phyloP scores from a whole-genome alignment of 1,284 basidiomycete species.

The Mycena citricolor region DNA sequence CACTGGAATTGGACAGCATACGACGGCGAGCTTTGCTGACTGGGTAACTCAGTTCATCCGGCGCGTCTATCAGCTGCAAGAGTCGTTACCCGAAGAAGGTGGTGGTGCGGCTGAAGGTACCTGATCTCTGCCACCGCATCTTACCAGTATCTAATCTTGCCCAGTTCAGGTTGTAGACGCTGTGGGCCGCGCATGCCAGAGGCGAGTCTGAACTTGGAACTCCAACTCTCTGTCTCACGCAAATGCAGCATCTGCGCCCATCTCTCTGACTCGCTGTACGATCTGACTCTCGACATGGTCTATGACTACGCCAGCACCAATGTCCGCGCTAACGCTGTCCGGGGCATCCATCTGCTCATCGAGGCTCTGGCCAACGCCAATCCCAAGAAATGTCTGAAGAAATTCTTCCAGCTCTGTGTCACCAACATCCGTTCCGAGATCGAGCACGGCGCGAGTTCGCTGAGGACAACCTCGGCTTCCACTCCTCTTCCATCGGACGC shows the following conservation, averaged over 20 bases:
- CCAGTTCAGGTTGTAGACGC: constrained; percentile 69
- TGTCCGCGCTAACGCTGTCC: constrained; percentile 81
- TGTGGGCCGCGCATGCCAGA: constrained; percentile 60
- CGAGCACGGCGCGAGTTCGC: constrained; percentile 83
- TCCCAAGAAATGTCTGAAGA: constrained; percentile 73
- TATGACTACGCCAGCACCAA: constrained; percentile 77
- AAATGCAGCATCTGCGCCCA: constrained; percentile 78
- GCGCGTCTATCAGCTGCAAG: constrained; percentile 79
- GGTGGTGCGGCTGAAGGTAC: constrained; percentile 64
- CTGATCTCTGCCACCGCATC: too few relatives aligned
- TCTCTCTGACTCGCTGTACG: constrained; percentile 80
- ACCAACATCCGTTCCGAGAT: constrained; percentile 76
- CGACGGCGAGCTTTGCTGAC: constrained; percentile 65
- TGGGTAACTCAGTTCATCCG: constrained; percentile 87
- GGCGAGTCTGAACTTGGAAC: too few relatives aligned
- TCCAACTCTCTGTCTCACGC: too few relatives aligned
- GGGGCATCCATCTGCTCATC: constrained; percentile 84
- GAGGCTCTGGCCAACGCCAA: constrained; percentile 85
- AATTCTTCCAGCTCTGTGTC: constrained; percentile 75
- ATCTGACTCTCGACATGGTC: constrained; percentile 81
- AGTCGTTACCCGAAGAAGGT: constrained; percentile 86
- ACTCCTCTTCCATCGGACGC: constrained; percentile 80
- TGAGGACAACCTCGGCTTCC: constrained; percentile 77
- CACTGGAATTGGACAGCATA: too few relatives aligned
- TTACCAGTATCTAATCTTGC: neutral